A percentile compares a stretch with the other conserved stretches of the same genome.
Conservation (phyloP, 192 early-diverging fungal genomes). For the Gonapodya sp. region DNA sequence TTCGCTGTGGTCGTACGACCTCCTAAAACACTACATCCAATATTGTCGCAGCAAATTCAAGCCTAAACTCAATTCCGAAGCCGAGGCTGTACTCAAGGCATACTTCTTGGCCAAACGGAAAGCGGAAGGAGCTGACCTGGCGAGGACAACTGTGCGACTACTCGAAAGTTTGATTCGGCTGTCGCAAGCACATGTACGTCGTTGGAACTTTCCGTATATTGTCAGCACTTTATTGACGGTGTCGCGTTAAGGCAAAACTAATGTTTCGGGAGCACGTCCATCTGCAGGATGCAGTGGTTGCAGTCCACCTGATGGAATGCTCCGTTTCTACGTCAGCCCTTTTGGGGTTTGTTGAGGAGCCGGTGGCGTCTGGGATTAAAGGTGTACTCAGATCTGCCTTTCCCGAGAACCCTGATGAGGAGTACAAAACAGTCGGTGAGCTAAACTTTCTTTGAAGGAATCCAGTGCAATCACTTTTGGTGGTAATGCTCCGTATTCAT, state of each 20-base stretch:
- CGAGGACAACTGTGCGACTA: slow-evolving; percentile 60
- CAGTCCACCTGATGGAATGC: slow-evolving; percentile 48
- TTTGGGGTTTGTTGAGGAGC: slow-evolving; percentile 17
- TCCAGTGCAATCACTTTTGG: neutral
- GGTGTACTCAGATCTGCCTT: slow-evolving; percentile 48
- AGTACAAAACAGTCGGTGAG: slow-evolving; percentile 30
- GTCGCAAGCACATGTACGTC: slow-evolving; percentile 47
- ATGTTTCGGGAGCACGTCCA: slow-evolving; percentile 52
- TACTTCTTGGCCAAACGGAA: slow-evolving; percentile 68
- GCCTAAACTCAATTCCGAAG: slow-evolving; percentile 48
- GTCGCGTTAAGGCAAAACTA: slow-evolving; percentile 21
- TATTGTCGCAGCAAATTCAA: slow-evolving; percentile 41
- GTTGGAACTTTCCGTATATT: slow-evolving; percentile 8
- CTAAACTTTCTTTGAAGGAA: slow-evolving; percentile 6
- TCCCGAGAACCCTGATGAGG: slow-evolving; percentile 43
- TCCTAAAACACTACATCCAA: slow-evolving; percentile 58
- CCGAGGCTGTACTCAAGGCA: slow-evolving; percentile 46
- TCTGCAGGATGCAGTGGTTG: slow-evolving; percentile 49
- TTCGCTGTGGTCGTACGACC: slow-evolving; percentile 42
- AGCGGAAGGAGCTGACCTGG: slow-evolving; percentile 50
- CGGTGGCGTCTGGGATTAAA: slow-evolving; percentile 7
- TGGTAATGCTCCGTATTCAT: neutral
- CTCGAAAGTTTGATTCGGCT: slow-evolving; percentile 55
- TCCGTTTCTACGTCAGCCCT: slow-evolving; percentile 49
- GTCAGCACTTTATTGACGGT: slow-evolving; percentile 11